Conservation (phyloP, 129 eudicot genomes). For the Saussurea involucrata region DNA sequence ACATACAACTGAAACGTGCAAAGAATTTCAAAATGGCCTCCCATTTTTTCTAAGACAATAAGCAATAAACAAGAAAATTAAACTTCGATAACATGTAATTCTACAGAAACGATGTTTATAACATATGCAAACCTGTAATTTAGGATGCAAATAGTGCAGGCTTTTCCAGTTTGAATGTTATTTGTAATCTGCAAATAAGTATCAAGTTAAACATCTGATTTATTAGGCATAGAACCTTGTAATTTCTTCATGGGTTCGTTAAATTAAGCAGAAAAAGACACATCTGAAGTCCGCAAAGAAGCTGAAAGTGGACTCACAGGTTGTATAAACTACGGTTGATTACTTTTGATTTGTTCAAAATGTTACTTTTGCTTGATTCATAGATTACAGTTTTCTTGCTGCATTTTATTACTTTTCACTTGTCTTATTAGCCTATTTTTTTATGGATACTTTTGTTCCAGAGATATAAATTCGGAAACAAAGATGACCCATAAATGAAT, state of each 20-base stretch:
- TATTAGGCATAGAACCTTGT: neutral
- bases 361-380: too few relatives aligned
- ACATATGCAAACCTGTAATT: constrained; percentile 67
- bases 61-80: neutral
- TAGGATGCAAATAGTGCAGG: constrained; percentile 74
- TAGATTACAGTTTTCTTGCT: too few relatives aligned
- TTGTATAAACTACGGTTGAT: too few relatives aligned
- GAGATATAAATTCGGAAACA: too few relatives aligned
- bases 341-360: too few relatives aligned
- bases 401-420: too few relatives aligned
- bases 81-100: neutral
- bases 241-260: neutral
- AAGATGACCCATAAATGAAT: too few relatives aligned
- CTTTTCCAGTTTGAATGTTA: constrained; percentile 42
- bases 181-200: constrained; percentile 58
- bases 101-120: neutral
- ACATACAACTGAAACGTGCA: constrained; percentile 82
- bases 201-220: neutral
- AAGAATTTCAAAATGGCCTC: constrained; percentile 71
- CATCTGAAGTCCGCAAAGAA: too few relatives aligned
- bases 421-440: too few relatives aligned
- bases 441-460: too few relatives aligned
- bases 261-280: too few relatives aligned
- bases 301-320: too few relatives aligned
- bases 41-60: constrained; percentile 58